Conservation (phyloP, 1,139 yeast species). For the Saccharomyces hybrid region DNA sequence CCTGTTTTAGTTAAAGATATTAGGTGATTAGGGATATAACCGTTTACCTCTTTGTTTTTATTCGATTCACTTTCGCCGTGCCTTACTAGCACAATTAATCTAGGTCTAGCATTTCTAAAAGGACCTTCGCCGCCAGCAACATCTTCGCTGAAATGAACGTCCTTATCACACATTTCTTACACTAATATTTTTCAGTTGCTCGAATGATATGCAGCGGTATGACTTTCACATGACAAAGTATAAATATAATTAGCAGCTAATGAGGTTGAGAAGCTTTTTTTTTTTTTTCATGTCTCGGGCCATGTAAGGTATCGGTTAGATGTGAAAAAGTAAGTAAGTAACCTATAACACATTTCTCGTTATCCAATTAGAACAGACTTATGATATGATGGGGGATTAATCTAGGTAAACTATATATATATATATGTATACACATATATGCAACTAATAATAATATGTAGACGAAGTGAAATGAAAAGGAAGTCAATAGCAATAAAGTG, state of each 20-base stretch:
- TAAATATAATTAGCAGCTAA: background rate
- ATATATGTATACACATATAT: background rate
- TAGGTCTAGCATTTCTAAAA: slow-evolving; percentile 16
- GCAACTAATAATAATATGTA: background rate
- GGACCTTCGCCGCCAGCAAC: background rate
- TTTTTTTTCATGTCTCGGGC: background rate
- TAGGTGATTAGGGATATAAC: slow-evolving; percentile 67
- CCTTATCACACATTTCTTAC: background rate
- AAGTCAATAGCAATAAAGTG: background rate
- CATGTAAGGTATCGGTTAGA: background rate
- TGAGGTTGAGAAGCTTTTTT: background rate
- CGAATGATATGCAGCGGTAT: background rate
- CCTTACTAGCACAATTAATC: slow-evolving; percentile 68
- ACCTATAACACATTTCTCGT: background rate
- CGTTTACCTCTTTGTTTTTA: slow-evolving; percentile 69
- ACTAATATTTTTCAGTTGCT: background rate
- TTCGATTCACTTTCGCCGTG: slow-evolving; percentile 93
- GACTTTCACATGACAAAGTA: background rate
- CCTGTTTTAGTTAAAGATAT: slow-evolving; percentile 67
- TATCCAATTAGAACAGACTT: background rate
- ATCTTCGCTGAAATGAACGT: slow-evolving; percentile 9
- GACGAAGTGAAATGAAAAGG: background rate
- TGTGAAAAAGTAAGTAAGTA: background rate
- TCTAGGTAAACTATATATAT: background rate
- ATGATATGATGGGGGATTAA: background rate